Evolutionary conservation across 2,329 filamentous ascomycete species (phyloP).

Genomic region (Trichoderma sp.): DNA sequence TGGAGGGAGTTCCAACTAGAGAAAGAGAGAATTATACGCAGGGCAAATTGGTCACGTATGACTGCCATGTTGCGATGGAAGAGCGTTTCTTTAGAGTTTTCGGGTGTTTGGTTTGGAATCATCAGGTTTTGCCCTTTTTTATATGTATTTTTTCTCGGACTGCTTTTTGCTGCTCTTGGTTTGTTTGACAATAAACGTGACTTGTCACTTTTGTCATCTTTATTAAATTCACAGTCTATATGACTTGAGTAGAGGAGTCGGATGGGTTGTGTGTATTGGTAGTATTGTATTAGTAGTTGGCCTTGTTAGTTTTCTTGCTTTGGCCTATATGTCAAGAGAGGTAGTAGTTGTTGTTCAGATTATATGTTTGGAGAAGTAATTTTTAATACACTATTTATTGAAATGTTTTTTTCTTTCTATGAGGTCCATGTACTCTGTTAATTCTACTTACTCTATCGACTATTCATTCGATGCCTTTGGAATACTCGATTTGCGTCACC

Average conservation of each 20-base stretch:
- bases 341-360: background rate
- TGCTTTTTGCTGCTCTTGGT: background rate
- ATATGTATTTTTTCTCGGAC: background rate
- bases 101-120: conserved; percentile 12
- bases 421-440: too few species aligned
- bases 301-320: background rate
- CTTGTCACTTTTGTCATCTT: conserved; percentile 8
- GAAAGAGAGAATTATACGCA: background rate
- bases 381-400: background rate
- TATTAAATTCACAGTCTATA: background rate
- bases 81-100: background rate
- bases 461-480: too few species aligned
- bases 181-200: conserved; percentile 20
- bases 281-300: conserved; percentile 15
- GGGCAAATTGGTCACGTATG: background rate
- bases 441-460: too few species aligned
- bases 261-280: conserved; percentile 10
- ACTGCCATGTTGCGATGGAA: background rate
- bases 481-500: too few species aligned
- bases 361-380: background rate
- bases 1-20: background rate
- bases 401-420: background rate
- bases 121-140: background rate
- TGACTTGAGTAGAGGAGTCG: background rate
- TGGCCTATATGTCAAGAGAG: background rate